Conservation (phyloP, 2,329 filamentous ascomycete genomes). For the Cladosporium halotolerans region DNA sequence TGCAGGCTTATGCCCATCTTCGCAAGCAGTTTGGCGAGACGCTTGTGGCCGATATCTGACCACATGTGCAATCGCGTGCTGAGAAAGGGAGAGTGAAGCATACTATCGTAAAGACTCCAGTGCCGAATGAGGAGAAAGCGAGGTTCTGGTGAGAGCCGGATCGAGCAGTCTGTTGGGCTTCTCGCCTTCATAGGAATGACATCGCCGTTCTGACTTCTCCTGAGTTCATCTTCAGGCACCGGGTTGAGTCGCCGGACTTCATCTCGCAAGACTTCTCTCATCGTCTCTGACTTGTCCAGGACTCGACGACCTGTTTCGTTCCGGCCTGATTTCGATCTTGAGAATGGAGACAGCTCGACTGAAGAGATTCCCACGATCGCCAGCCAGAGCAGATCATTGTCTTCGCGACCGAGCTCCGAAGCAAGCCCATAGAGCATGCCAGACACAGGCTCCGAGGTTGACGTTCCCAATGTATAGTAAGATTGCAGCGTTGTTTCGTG, state of each 20-base stretch:
- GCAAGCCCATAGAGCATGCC: conserved; percentile 92
- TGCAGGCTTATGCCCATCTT: conserved; percentile 96
- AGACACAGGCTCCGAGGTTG: conserved; percentile 90
- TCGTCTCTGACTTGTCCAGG: conserved; percentile 65
- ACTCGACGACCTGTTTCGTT: conserved; percentile 47
- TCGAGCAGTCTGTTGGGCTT: conserved; percentile 85
- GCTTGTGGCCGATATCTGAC: conserved; percentile 81
- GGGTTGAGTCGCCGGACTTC: conserved; percentile 93
- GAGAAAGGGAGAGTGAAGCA: conserved; percentile 94
- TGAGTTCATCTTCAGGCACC: conserved; percentile 50
- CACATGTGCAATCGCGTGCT: conserved; percentile 89
- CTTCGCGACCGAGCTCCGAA: conserved; percentile 89
- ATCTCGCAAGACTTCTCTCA: conserved; percentile 80
- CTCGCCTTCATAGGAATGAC: conserved; percentile 83
- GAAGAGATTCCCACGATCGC: conserved; percentile 93
- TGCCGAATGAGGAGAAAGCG: conserved; percentile 88
- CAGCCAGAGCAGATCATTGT: conserved; percentile 93
- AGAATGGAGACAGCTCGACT: conserved; percentile 62
- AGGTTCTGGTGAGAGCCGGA: conserved; percentile 87
- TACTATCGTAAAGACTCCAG: conserved; percentile 97
- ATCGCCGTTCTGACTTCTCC: conserved; percentile 59
- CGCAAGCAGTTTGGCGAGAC: conserved; percentile 86
- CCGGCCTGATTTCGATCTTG: conserved; percentile 52
- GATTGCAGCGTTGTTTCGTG: conserved; percentile 69
- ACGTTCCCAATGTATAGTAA: conserved; percentile 83